Evolutionary conservation across 208 protist species (phyloP).

Genomic region (Herpetomonas tarakana): DNA sequence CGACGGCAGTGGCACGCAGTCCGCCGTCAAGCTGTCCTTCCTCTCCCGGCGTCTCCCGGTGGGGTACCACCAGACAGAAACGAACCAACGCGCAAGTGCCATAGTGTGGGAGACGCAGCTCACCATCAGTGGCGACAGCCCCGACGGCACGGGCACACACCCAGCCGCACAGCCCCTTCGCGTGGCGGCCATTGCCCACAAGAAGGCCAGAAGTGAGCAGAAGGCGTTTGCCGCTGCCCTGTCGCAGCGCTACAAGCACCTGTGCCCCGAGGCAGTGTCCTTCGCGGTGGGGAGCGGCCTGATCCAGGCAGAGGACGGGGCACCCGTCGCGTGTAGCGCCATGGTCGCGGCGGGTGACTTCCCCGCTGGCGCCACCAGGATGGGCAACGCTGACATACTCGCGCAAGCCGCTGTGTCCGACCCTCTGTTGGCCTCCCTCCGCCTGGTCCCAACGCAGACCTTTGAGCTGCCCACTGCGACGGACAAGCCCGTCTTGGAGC

Average conservation of each 20-base stretch:
- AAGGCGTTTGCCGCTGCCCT: constrained; percentile 53
- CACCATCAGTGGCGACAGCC: not conserved
- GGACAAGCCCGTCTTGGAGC: too few species aligned
- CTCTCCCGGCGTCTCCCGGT: not conserved
- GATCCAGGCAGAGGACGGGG: constrained; percentile 36
- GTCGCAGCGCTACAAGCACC: constrained; percentile 29
- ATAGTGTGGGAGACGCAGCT: constrained; percentile 1
- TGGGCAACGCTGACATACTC: too few species aligned
- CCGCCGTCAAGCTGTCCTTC: constrained; percentile 10
- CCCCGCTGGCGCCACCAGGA: not conserved
- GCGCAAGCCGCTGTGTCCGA: too few species aligned
- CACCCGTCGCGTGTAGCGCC: not conserved
- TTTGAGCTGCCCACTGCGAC: too few species aligned
- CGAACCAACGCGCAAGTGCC: not conserved
- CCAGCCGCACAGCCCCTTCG: constrained; percentile 3
- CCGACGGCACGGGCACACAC: not conserved
- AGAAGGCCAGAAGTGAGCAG: constrained; percentile 63
- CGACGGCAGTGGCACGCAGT: not conserved
- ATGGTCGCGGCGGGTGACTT: not conserved
- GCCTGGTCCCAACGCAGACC: not conserved
- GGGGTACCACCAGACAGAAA: not conserved
- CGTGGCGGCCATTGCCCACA: constrained; percentile 31
- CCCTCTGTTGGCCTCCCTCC: not conserved
- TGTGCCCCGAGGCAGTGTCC: constrained; percentile 30
- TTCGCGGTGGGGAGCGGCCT: constrained; percentile 34